phyloP scores from a whole-genome alignment of 768 basidiomycete species.

The Termitomyces sp. region DNA sequence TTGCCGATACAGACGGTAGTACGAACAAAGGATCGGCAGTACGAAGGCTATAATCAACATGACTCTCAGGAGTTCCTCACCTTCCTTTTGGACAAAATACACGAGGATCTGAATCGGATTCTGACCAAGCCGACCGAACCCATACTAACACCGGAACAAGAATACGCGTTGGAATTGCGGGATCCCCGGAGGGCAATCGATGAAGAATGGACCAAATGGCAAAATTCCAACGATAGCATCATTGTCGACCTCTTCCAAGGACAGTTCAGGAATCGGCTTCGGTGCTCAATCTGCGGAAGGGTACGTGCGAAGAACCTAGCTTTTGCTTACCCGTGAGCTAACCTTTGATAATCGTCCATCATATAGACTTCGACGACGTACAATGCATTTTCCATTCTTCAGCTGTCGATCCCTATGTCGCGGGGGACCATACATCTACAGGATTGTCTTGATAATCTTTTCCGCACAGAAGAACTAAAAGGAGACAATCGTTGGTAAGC shows the following conservation, averaged over 20 bases:
- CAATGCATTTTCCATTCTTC: slow-evolving; percentile 93
- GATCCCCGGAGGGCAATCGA: slow-evolving; percentile 79
- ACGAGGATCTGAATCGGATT: slow-evolving; percentile 84
- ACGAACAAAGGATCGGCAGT: slow-evolving; percentile 36
- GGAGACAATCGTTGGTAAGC: slow-evolving; percentile 90
- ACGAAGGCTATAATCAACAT: slow-evolving; percentile 86
- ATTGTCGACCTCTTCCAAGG: slow-evolving; percentile 98
- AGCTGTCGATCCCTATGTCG: slow-evolving; percentile 74
- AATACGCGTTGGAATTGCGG: slow-evolving; percentile 73
- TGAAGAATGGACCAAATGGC: slow-evolving; percentile 90
- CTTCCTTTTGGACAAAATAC: slow-evolving; percentile 88
- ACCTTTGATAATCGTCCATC: slow-evolving; percentile 2
- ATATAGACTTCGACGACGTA: slow-evolving; percentile 92
- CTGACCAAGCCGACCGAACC: slow-evolving; percentile 57
- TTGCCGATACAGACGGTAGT: background rate
- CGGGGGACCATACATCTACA: slow-evolving; percentile 64
- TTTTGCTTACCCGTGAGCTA: background rate
- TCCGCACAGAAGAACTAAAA: slow-evolving; percentile 85
- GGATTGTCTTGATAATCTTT: slow-evolving; percentile 85
- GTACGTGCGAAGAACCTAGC: slow-evolving; percentile 37
- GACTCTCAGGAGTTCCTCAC: slow-evolving; percentile 97
- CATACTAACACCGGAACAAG: slow-evolving; percentile 68
- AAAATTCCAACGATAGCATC: slow-evolving; percentile 84
- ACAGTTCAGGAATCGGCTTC: slow-evolving; percentile 86
- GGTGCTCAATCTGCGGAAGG: slow-evolving; percentile 87